Evolutionary conservation across 2,329 filamentous ascomycete species (phyloP).

Genomic region (Geosmithia morbida): DNA sequence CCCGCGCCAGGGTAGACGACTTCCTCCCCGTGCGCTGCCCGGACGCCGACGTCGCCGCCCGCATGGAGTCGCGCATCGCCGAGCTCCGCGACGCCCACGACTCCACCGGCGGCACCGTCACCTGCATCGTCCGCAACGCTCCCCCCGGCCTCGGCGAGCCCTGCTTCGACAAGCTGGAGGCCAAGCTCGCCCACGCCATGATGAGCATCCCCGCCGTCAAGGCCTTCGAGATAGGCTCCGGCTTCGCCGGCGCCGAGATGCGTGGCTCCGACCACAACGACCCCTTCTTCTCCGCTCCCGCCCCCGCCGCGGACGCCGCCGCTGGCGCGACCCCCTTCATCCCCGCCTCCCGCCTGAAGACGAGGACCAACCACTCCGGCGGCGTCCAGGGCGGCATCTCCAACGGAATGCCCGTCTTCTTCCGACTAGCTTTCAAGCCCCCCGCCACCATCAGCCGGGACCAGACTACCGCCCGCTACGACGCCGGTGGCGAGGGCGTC

Average conservation of each 20-base stretch:
- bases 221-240: constrained; percentile 89
- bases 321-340: constrained; percentile 22
- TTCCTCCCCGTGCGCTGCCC: constrained; percentile 85
- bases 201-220: constrained; percentile 90
- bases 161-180: constrained; percentile 91
- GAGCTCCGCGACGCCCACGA: constrained; percentile 66
- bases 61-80: constrained; percentile 70
- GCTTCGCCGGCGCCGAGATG: constrained; percentile 76
- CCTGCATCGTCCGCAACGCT: constrained; percentile 78
- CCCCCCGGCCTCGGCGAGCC: constrained; percentile 85
- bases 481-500: constrained; percentile 53
- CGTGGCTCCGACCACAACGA: constrained; percentile 90
- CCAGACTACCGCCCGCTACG: constrained; percentile 72
- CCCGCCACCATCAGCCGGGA: constrained; percentile 85
- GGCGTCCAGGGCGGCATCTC: constrained; percentile 93
- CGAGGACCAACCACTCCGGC: constrained; percentile 88
- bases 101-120: constrained; percentile 89
- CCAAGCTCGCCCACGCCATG: constrained; percentile 84
- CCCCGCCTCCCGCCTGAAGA: constrained; percentile 51
- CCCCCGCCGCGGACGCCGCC: constrained; percentile 26
- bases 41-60: constrained; percentile 42
- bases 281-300: constrained; percentile 27
- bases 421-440: constrained; percentile 89
- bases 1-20: constrained; percentile 63
- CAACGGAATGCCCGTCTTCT: constrained; percentile 89